phyloP scores from a whole-genome alignment of 768 basidiomycete genomes.

The Hygrophorus pudorinus region DNA sequence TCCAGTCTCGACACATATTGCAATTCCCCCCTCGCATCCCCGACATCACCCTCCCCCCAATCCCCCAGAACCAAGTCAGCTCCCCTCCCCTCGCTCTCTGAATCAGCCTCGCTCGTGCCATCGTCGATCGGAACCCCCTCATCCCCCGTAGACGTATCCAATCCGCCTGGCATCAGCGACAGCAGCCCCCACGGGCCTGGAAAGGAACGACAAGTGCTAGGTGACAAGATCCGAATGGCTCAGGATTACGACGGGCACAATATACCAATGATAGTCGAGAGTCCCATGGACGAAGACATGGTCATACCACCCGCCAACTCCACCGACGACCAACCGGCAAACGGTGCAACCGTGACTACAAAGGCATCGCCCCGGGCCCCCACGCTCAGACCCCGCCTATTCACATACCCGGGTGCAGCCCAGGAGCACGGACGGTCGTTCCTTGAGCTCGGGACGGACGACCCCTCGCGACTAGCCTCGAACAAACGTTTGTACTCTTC shows the following conservation, averaged over 20 bases:
- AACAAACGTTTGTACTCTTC: no score
- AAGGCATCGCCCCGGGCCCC: no score
- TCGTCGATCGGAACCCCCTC: constrained; percentile 12
- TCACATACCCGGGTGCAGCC: no score
- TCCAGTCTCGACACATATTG: constrained; percentile 7
- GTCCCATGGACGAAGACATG: constrained; percentile 6
- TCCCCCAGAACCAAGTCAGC: constrained; percentile 6
- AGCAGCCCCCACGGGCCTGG: neutral
- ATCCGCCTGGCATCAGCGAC: neutral
- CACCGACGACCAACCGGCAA: neutral
- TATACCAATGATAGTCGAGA: constrained; percentile 16
- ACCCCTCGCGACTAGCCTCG: no score
- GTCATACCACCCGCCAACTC: neutral
- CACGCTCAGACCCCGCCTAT: no score
- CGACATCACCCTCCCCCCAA: constrained; percentile 10
- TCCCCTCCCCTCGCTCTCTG: constrained; percentile 1
- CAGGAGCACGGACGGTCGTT: no score
- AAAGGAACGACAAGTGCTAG: neutral
- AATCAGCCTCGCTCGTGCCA: constrained; percentile 4
- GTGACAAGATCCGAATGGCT: neutral
- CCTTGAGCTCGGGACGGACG: neutral
- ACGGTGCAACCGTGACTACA: neutral
- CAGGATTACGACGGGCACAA: neutral
- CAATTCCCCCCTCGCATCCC: no score
- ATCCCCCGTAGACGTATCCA: constrained; percentile 1